Evolutionary conservation across 2,329 filamentous ascomycete species (phyloP), one percentile per base, ranked within the genome.

Genomic region (Magnaporthiopsis rhizophila): DNA sequence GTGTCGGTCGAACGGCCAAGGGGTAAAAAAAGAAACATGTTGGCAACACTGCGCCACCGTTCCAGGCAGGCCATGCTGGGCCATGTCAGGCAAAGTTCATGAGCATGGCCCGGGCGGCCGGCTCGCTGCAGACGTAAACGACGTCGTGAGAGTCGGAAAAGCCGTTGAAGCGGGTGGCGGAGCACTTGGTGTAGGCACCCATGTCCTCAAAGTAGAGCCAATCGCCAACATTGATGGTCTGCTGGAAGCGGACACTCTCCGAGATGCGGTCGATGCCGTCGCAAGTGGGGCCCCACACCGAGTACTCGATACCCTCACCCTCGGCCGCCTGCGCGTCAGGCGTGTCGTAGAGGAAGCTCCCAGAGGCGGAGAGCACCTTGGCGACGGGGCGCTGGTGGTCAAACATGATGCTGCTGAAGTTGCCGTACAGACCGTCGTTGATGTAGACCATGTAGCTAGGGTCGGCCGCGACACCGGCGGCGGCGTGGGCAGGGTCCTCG

Each of bases 171-270:
- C 90, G 88, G 65, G 95, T 99, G 68, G 95, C 94, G 66, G 92
- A 97, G 83, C 94, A 98, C 83, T 93, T 96, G 71, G 95, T 98
- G 78, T 99, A 99, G 30, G 95, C 94, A 64, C 95, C 95, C 95
- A 99, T 99, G 67, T 97, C 87, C 79, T 97, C 92, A 77, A 99
- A 99, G 80, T 96, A 99, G 64, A 99, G 83, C 95, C 95, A 99
- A 76, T 99, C 95, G 63, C 95, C 95, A 9, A 97, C 91, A 73
- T 97, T 89, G 58, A 99, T 80, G 61, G 89, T 84, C 63, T 90
- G 87, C 45, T 86, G 80, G 72, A 97, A 91, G 67, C 83, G 85
- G 75, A 90, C 91, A 73, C 88, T 90, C 75, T 91, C 86, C 62
- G 89, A 86, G 77, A 99, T 96, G 75, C 92, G 90, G 78, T 99